Conservation (phyloP, 1,284 basidiomycete species). For the Pseudozyma sp. region DNA sequence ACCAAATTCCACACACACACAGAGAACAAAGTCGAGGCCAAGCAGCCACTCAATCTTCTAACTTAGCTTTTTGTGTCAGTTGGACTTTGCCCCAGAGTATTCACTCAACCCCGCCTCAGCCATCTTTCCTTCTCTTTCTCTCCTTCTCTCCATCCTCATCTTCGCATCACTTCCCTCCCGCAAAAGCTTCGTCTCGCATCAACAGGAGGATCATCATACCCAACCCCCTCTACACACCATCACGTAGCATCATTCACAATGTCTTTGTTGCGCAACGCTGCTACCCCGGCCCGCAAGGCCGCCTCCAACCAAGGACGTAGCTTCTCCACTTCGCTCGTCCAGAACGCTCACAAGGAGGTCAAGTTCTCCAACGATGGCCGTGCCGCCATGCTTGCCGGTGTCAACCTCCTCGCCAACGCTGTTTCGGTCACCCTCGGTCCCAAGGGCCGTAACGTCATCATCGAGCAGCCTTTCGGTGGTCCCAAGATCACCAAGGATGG, state of each 20-base stretch:
- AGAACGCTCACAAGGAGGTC: conserved; percentile 82
- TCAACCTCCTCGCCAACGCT: conserved; percentile 84
- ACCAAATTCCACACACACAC: not conserved
- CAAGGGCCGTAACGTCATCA: conserved; percentile 99
- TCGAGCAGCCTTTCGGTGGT: conserved; percentile 95
- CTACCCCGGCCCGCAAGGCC: conserved; percentile 49
- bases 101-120: no score
- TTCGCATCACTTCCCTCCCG: conserved; percentile 3
- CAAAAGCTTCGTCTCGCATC: conserved; percentile 8
- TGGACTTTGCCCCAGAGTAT: no score
- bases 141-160: conserved; percentile 15
- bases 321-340: conserved; percentile 58
- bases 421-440: conserved; percentile 92
- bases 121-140: not conserved
- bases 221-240: conserved; percentile 2
- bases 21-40: no score
- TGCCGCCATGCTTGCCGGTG: conserved; percentile 91
- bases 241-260: conserved; percentile 20
- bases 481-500: conserved; percentile 99
- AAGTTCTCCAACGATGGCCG: conserved; percentile 96
- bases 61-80: not conserved
- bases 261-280: conserved; percentile 59
- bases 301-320: conserved; percentile 48
- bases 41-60: not conserved
- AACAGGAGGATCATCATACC: conserved; percentile 12